Evolutionary conservation across 2,329 filamentous ascomycete species (phyloP).

Genomic region (Cordyceps cateniannulata): DNA sequence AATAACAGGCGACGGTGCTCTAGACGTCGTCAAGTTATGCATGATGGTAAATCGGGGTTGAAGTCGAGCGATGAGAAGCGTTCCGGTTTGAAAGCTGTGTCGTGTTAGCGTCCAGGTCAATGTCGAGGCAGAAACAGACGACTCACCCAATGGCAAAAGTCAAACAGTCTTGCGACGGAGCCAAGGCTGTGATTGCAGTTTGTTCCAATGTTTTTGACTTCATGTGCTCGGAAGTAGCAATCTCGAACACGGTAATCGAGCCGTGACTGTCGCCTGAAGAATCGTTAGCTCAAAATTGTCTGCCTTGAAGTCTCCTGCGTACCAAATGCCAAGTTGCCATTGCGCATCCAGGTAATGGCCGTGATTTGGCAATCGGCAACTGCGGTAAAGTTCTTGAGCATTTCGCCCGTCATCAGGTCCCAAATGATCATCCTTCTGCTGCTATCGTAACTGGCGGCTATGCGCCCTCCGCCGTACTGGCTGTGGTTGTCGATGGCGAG

Average conservation of each 20-base stretch:
- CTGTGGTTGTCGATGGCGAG: conserved; percentile 88
- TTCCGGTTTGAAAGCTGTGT: conserved; percentile 84
- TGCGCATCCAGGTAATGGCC: conserved; percentile 83
- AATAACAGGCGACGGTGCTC: conserved; percentile 79
- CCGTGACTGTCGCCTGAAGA: conserved; percentile 78
- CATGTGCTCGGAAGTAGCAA: conserved; percentile 84
- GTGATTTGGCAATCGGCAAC: conserved; percentile 73
- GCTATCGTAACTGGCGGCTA: conserved; percentile 89
- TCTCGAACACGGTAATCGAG: conserved; percentile 91
- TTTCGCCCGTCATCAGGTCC: conserved; percentile 88
- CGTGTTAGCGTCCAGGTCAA: conserved; percentile 16
- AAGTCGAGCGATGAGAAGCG: conserved; percentile 80
- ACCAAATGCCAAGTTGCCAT: conserved; percentile 97
- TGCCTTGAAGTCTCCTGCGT: conserved; percentile 25
- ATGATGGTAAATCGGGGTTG: conserved; percentile 91
- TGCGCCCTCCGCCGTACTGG: conserved; percentile 72
- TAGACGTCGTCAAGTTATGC: conserved; percentile 81
- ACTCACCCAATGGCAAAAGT: conserved; percentile 92
- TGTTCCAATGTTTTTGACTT: conserved; percentile 84
- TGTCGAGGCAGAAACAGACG: background rate
- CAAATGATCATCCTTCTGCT: conserved; percentile 92
- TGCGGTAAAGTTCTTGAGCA: conserved; percentile 85
- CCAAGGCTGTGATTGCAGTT: conserved; percentile 89
- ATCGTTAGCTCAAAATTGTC: background rate
- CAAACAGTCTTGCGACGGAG: conserved; percentile 80